Conservation (phyloP, 2,329 filamentous ascomycete genomes). For the Rutstroemia sp. region DNA sequence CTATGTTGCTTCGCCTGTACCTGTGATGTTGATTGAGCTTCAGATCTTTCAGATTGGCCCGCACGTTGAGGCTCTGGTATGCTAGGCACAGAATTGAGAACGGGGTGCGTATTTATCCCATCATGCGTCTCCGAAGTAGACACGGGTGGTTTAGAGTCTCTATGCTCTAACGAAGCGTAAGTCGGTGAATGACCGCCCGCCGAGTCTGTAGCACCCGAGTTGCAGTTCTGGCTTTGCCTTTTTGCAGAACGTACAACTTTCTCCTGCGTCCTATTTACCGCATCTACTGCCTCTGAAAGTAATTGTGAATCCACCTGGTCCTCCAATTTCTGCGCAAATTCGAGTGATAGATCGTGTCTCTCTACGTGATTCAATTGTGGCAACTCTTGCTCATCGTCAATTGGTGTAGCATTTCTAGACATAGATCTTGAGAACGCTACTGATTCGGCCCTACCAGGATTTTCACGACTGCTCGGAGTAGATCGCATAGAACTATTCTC, state of each 20-base stretch:
- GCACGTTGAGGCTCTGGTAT: too few species aligned
- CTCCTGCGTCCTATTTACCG: neutral
- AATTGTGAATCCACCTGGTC: slow-evolving; percentile 3
- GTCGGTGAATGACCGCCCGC: neutral
- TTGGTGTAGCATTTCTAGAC: neutral
- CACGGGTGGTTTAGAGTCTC: too few species aligned
- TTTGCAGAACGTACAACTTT: neutral
- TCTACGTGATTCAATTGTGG: slow-evolving; percentile 2
- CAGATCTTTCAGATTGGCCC: too few species aligned
- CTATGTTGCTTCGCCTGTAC: too few species aligned
- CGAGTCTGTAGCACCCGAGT: neutral
- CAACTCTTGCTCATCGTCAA: neutral
- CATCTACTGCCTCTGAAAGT: slow-evolving; percentile 1
- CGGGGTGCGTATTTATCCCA: too few species aligned
- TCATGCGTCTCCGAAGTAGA: too few species aligned
- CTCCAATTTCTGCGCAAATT: neutral
- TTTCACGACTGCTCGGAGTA: neutral
- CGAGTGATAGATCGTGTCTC: neutral
- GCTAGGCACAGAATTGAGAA: too few species aligned
- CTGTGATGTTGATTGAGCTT: too few species aligned
- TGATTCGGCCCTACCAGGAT: neutral
- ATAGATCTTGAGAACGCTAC: neutral
- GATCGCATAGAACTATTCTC: neutral
- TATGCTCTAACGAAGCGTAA: too few species aligned
- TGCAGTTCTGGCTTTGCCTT: neutral